Conservation (phyloP, 2,329 filamentous ascomycete genomes). For the Sphaerostilbella broomeana region DNA sequence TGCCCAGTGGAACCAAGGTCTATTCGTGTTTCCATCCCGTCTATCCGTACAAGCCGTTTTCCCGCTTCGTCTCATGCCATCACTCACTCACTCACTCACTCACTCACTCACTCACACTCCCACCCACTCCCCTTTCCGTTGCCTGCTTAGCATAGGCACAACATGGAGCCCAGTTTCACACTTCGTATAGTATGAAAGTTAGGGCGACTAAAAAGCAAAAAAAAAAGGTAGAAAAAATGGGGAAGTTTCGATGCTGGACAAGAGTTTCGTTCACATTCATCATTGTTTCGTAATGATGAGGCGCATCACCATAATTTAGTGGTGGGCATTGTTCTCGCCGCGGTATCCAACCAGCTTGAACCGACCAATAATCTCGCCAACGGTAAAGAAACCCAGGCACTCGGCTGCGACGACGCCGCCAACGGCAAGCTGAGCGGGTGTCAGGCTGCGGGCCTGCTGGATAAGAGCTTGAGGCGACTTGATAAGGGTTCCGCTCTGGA, state of each 20-base stretch:
- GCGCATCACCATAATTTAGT: constrained; percentile 36
- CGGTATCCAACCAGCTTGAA: constrained; percentile 93
- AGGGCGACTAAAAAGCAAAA: no score
- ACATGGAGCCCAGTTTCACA: no score
- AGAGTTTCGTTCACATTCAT: no score
- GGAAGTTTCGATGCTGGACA: no score
- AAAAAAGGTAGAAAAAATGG: no score
- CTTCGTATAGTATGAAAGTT: no score
- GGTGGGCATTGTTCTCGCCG: constrained; percentile 58
- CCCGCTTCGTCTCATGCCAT: no score
- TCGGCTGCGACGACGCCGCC: constrained; percentile 78
- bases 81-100: no score
- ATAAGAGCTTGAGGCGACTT: constrained; percentile 51
- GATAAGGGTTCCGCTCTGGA: constrained; percentile 58
- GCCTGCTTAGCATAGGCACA: no score
- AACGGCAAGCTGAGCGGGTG: constrained; percentile 61
- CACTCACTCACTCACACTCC: no score
- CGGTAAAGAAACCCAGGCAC: constrained; percentile 91
- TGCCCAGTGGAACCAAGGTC: no score
- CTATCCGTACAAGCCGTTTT: constrained; percentile 12
- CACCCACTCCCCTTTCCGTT: no score
- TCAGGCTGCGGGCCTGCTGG: constrained; percentile 60
- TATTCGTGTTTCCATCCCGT: constrained; percentile 10
- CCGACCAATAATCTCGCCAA: constrained; percentile 93
- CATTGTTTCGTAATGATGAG: constrained; percentile 5